A percentile compares a stretch with the other conserved stretches of the same genome.
Evolutionary conservation across 2,329 filamentous ascomycete genomes (phyloP).

Genomic region (Exophiala sp.): DNA sequence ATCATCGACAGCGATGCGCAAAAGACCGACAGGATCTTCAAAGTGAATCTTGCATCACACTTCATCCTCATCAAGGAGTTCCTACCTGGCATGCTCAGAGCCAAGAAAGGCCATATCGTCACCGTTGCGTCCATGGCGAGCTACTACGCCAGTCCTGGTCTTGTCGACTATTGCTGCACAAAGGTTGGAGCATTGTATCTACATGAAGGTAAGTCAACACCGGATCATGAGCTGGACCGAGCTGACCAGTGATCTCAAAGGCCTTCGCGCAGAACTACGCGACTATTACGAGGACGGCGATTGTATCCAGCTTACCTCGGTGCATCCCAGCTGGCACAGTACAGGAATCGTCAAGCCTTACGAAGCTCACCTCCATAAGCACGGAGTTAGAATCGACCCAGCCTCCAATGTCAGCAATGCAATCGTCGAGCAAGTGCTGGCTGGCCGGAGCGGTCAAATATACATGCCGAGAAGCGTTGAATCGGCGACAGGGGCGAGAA

Average conservation of each 20-base stretch:
- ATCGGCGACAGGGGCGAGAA: slow-evolving; percentile 3
- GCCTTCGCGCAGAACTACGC: slow-evolving; percentile 54
- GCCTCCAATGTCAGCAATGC: slow-evolving; percentile 47
- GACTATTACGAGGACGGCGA: slow-evolving; percentile 46
- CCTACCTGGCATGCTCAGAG: slow-evolving; percentile 60
- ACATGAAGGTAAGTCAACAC: slow-evolving; percentile 55
- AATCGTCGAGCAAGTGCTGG: slow-evolving; percentile 48
- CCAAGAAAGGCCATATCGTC: slow-evolving; percentile 69
- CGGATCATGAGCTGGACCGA: neutral
- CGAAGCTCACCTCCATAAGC: slow-evolving; percentile 55
- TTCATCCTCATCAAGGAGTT: slow-evolving; percentile 66
- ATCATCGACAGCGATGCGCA: slow-evolving; percentile 58
- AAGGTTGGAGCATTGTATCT: slow-evolving; percentile 66
- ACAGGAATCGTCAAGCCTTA: slow-evolving; percentile 38
- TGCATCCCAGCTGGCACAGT: slow-evolving; percentile 26
- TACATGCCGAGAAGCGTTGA: slow-evolving; percentile 23
- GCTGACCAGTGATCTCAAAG: neutral
- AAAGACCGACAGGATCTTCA: slow-evolving; percentile 65
- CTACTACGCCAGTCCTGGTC: slow-evolving; percentile 58
- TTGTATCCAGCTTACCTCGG: slow-evolving; percentile 23
- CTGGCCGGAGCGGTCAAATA: slow-evolving; percentile 22
- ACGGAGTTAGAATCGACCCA: slow-evolving; percentile 40
- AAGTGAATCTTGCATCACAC: slow-evolving; percentile 66
- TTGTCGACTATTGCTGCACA: slow-evolving; percentile 65
- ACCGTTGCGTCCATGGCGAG: slow-evolving; percentile 65